These are phyloP conservation scores for Saccharomyces uvarum DNA, from an alignment of 1,139 yeast genomes.

Conservation along the genomic window DNA sequence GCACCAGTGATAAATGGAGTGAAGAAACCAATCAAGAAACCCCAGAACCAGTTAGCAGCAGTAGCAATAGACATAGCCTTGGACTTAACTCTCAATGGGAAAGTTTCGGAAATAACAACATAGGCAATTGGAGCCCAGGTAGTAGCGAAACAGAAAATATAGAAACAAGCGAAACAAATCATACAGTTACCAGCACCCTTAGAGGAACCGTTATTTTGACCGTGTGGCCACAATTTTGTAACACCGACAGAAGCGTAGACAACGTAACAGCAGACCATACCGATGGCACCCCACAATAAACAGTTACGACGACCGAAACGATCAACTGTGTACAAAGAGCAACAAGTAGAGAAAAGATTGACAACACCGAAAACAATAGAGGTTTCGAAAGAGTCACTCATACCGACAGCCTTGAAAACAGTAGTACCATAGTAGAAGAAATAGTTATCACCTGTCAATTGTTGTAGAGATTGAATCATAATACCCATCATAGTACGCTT, in stretches of 20 bases:
- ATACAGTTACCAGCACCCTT: constrained; percentile 59
- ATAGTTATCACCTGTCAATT: constrained; percentile 71
- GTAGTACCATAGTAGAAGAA: constrained; percentile 76
- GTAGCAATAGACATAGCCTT: constrained; percentile 69
- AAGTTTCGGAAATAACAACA: constrained; percentile 64
- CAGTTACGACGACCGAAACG: constrained; percentile 60
- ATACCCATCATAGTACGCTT: constrained; percentile 59
- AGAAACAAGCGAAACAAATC: constrained; percentile 71
- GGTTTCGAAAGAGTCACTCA: constrained; percentile 62
- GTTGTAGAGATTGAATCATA: constrained; percentile 60
- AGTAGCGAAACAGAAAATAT: constrained; percentile 69
- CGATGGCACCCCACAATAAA: constrained; percentile 52
- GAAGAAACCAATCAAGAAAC: constrained; percentile 65
- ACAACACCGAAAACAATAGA: constrained; percentile 69
- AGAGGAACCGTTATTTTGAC: constrained; percentile 41
- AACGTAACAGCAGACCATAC: constrained; percentile 56
- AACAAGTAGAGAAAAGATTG: constrained; percentile 65
- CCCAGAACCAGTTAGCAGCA: constrained; percentile 69
- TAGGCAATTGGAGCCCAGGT: constrained; percentile 81
- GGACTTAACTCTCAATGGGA: constrained; percentile 68
- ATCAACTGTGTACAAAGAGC: constrained; percentile 58
- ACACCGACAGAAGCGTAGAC: constrained; percentile 64
- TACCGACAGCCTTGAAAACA: constrained; percentile 66
- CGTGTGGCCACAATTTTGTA: constrained; percentile 49
- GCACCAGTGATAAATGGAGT: constrained; percentile 57